Percentiles rank a stretch among this genome's conserved stretches.
phyloP scores from a whole-genome alignment of 495 filamentous ascomycete genomes.

The Platismatia glauca region DNA sequence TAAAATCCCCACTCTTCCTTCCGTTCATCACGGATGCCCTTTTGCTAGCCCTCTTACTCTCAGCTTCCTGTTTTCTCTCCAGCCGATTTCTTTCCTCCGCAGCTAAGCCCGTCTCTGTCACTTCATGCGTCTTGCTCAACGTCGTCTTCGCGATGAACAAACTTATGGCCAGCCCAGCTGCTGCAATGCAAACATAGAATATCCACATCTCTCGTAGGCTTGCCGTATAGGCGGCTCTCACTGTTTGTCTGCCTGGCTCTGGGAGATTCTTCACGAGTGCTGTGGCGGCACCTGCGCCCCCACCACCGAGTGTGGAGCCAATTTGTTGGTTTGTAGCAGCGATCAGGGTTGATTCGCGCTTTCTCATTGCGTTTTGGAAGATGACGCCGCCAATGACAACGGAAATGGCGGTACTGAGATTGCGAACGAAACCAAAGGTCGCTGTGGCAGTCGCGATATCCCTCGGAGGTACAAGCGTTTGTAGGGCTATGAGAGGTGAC shows the following conservation, averaged over 20 bases:
- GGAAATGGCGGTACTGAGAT: conserved; percentile 43
- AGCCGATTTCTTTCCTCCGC: conserved; percentile 38
- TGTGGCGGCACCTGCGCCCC: conserved; percentile 52
- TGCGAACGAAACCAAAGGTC: conserved; percentile 45
- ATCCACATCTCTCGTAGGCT: conserved; percentile 61
- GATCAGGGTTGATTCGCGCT: conserved; percentile 33
- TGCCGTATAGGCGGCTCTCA: conserved; percentile 46
- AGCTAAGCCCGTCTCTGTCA: conserved; percentile 55
- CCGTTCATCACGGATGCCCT: neutral
- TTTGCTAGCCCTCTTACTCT: neutral
- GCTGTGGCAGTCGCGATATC: conserved; percentile 48
- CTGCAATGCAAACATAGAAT: conserved; percentile 47
- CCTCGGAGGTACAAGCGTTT: conserved; percentile 39
- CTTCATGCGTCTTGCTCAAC: conserved; percentile 50
- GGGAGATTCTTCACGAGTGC: conserved; percentile 45
- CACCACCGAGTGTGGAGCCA: conserved; percentile 19
- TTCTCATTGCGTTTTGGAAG: conserved; percentile 46
- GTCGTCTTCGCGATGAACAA: conserved; percentile 46
- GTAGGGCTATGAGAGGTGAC: conserved; percentile 50
- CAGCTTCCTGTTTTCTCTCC: conserved; percentile 21
- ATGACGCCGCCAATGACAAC: conserved; percentile 50
- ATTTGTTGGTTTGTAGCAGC: conserved; percentile 30
- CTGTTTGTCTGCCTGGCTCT: conserved; percentile 37
- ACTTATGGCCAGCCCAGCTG: conserved; percentile 44
- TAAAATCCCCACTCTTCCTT: neutral